These are phyloP conservation scores for Onygenales sp. DNA, from an alignment of 2,329 filamentous ascomycete genomes.

Conservation along the genomic window DNA sequence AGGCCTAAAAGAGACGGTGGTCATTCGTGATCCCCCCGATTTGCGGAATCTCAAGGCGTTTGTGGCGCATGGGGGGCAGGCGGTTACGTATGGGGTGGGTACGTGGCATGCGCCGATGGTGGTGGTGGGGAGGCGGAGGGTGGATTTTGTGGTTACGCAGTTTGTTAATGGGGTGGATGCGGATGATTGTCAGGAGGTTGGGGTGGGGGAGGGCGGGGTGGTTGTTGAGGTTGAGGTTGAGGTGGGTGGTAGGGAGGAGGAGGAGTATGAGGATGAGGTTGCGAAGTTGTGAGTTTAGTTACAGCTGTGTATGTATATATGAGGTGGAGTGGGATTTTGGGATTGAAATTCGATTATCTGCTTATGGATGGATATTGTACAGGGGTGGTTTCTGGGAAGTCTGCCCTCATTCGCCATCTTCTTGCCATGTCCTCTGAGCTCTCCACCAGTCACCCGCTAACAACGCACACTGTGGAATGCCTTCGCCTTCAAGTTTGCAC, in stretches of 20 bases:
- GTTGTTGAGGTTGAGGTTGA: conserved; percentile 12
- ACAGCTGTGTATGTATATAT: background rate
- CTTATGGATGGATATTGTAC: too few species aligned
- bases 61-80: conserved; percentile 65
- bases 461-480: too few species aligned
- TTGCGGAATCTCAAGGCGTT: conserved; percentile 63
- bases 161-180: conserved; percentile 70
- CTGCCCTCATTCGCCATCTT: too few species aligned
- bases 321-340: too few species aligned
- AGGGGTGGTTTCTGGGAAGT: too few species aligned
- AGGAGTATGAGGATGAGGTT: conserved; percentile 1
- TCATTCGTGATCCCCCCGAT: conserved; percentile 55
- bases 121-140: conserved; percentile 57
- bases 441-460: too few species aligned
- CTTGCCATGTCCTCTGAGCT: too few species aligned
- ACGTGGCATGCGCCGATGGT: conserved; percentile 98
- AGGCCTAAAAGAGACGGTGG: conserved; percentile 16
- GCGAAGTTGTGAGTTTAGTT: background rate
- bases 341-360: too few species aligned
- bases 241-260: background rate
- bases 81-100: conserved; percentile 82
- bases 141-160: conserved; percentile 86
- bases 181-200: conserved; percentile 84
- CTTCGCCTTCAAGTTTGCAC: too few species aligned
- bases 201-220: conserved; percentile 31